phyloP scores from a whole-genome alignment of 345 rosid species.

The Syzygium jambos region DNA sequence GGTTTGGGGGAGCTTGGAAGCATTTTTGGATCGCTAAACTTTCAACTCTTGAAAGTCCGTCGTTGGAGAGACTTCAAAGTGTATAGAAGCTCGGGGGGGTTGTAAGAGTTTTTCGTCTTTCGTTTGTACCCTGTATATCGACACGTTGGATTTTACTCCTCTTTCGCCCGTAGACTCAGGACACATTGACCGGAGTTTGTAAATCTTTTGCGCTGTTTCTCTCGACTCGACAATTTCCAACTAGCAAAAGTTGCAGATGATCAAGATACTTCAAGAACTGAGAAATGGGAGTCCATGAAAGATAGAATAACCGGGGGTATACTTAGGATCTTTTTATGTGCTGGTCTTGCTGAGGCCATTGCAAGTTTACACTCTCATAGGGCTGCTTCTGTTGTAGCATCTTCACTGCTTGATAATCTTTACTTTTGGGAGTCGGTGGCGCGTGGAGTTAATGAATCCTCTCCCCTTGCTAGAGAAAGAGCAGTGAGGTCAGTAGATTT shows the following conservation, averaged over 20 bases:
- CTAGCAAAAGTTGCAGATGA: constrained; percentile 18
- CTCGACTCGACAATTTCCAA: constrained; percentile 8
- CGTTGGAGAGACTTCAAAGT: background rate
- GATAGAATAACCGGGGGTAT: constrained; percentile 71
- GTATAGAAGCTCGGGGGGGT: too few relatives aligned
- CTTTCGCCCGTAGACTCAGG: background rate
- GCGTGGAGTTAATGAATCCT: constrained; percentile 45
- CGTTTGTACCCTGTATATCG: too few relatives aligned
- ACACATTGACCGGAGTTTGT: background rate
- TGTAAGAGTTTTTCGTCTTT: too few relatives aligned
- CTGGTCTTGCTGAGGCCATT: constrained; percentile 83
- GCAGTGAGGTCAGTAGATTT: constrained; percentile 82
- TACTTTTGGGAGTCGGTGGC: constrained; percentile 86
- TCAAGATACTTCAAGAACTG: constrained; percentile 21
- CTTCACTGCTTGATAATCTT: constrained; percentile 43
- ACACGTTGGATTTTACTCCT: background rate
- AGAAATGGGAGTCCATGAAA: constrained; percentile 45
- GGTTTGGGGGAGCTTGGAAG: background rate
- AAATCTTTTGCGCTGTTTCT: background rate
- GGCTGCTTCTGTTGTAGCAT: constrained; percentile 59
- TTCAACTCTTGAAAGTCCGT: background rate
- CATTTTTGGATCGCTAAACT: background rate
- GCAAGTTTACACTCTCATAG: constrained; percentile 46
- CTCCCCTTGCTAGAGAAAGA: constrained; percentile 57
- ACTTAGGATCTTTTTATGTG: constrained; percentile 83